Percentiles rank a stretch among this genome's conserved stretches.
Conservation (phyloP, 176 grass and related monocot genomes). For the Microstegium vimineum region DNA sequence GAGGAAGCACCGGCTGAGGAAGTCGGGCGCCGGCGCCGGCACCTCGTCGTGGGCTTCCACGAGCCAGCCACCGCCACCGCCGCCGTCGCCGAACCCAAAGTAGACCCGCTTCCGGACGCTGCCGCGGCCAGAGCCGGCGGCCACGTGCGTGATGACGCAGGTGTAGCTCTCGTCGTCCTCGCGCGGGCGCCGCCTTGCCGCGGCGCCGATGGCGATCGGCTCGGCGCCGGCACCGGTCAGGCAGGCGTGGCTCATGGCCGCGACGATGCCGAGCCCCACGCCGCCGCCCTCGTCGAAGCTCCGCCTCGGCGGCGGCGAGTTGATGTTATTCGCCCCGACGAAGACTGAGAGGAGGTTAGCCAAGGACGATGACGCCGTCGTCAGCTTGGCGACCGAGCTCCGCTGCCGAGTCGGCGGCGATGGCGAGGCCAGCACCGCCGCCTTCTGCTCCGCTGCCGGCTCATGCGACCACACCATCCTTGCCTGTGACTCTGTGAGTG, state of each 20-base stretch:
- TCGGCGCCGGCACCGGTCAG: constrained; percentile 19
- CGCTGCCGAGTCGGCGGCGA: not conserved
- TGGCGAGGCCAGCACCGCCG: not conserved
- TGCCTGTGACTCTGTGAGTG: not conserved
- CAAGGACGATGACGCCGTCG: constrained; percentile 27
- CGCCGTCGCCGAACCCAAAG: constrained; percentile 25
- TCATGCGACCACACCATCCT: constrained; percentile 13
- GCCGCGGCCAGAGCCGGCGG: constrained; percentile 24
- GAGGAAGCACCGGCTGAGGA: constrained; percentile 53
- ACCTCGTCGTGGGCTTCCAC: constrained; percentile 11
- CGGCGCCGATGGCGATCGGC: constrained; percentile 42
- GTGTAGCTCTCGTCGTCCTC: constrained; percentile 67
- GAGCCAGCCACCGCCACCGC: constrained; percentile 5
- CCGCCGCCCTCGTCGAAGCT: constrained; percentile 38
- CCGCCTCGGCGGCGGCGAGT: constrained; percentile 16
- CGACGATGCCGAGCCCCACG: constrained; percentile 51
- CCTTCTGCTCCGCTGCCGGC: constrained; percentile 25
- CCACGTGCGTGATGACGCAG: constrained; percentile 50
- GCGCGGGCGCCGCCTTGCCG: not conserved
- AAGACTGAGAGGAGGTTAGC: constrained; percentile 38
- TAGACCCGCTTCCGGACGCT: constrained; percentile 52
- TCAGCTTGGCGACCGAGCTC: constrained; percentile 19
- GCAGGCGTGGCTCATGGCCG: constrained; percentile 32
- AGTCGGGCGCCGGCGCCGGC: constrained; percentile 30
- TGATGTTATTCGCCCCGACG: constrained; percentile 14